phyloP scores from a whole-genome alignment of 2,329 filamentous ascomycete species.

The Botrytis cinerea region DNA sequence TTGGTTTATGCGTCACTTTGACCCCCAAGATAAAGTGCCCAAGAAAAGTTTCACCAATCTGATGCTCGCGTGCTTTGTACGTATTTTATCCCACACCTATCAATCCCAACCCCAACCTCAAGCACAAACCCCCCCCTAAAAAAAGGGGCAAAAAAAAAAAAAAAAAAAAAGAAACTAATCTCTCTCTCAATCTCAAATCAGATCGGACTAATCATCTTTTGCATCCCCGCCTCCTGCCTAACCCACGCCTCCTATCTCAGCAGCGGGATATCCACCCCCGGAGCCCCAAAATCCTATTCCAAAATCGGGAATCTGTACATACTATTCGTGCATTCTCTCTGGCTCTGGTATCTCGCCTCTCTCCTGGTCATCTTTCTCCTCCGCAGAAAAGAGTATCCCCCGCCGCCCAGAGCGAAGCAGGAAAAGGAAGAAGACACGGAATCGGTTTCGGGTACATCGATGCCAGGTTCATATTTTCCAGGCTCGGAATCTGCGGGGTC shows the following conservation, averaged over 20 bases:
- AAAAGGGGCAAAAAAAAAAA: not conserved
- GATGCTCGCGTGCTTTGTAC: not conserved
- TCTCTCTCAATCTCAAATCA: not conserved
- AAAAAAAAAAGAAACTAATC: not conserved
- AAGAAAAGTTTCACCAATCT: not conserved
- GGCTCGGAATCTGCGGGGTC: not conserved
- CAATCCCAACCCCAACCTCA: not conserved
- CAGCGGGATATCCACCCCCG: not conserved
- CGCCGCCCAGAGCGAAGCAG: not conserved
- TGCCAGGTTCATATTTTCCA: too few relatives aligned
- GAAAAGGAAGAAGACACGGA: not conserved
- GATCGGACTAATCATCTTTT: not conserved
- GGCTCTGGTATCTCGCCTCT: not conserved
- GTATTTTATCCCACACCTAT: not conserved
- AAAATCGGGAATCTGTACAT: not conserved
- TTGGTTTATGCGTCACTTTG: not conserved
- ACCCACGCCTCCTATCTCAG: not conserved
- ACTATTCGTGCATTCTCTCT: not conserved
- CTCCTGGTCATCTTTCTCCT: not conserved
- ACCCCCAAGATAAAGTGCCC: not conserved
- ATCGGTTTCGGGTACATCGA: not conserved
- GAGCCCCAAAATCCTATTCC: not conserved
- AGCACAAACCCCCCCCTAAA: not conserved
- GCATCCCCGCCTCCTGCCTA: not conserved
- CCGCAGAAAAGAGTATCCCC: not conserved